Conservation (phyloP, 352 stramenopile species). For the Phytopythium chamaehyphon region DNA sequence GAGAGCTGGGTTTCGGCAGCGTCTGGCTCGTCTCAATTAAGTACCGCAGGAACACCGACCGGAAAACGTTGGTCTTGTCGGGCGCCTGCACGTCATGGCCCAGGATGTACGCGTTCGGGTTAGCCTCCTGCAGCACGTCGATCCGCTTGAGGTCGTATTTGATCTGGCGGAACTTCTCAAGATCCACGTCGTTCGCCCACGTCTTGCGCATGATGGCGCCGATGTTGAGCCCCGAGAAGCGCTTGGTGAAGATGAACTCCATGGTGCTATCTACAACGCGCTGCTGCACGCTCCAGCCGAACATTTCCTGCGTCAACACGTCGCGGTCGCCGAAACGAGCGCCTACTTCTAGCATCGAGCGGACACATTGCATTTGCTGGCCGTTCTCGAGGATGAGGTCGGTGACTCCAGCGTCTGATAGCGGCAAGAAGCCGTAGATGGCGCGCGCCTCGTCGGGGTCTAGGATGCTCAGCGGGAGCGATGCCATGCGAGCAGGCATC, state of each 20-base stretch:
- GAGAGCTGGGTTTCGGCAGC: conserved; percentile 4
- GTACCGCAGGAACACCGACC: conserved; percentile 36
- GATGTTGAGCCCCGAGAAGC: conserved; percentile 22
- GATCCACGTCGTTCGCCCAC: conserved; percentile 35
- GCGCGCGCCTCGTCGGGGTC: conserved; percentile 24
- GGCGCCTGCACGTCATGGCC: conserved; percentile 30
- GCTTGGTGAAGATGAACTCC: conserved; percentile 37
- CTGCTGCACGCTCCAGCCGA: conserved; percentile 38
- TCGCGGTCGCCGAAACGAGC: neutral
- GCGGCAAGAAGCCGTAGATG: conserved; percentile 26
- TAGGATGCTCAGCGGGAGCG: conserved; percentile 8
- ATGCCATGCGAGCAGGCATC: neutral
- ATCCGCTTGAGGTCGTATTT: conserved; percentile 29
- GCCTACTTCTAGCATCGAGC: conserved; percentile 1
- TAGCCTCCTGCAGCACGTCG: conserved; percentile 29
- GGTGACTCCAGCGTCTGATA: conserved; percentile 30
- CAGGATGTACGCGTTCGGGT: conserved; percentile 26
- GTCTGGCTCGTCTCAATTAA: conserved; percentile 25
- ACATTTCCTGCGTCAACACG: conserved; percentile 6
- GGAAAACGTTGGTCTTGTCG: conserved; percentile 24
- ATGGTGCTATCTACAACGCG: conserved; percentile 24
- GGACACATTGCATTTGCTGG: conserved; percentile 3
- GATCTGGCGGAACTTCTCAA: conserved; percentile 32
- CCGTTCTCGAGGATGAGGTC: conserved; percentile 34
- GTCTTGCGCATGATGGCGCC: conserved; percentile 28